phyloP scores from a whole-genome alignment of 495 filamentous ascomycete species.

The Penicillium ucsense region DNA sequence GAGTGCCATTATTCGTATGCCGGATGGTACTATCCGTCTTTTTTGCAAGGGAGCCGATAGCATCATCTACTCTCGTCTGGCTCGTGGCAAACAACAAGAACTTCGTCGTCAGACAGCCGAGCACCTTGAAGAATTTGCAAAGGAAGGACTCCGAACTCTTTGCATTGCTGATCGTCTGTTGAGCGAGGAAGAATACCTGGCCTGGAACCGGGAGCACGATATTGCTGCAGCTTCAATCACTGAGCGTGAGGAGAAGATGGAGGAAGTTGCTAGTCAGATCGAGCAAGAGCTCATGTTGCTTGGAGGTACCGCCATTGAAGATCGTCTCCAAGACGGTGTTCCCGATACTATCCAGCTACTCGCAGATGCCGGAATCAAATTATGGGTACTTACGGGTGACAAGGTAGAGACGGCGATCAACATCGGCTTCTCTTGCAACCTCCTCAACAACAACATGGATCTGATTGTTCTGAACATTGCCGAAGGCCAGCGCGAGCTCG shows the following conservation, averaged over 20 bases:
- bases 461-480: constrained; percentile 82
- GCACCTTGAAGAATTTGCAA: constrained; percentile 92
- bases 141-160: constrained; percentile 89
- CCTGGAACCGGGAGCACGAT: constrained; percentile 82
- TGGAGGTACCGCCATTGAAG: constrained; percentile 96
- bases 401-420: constrained; percentile 99
- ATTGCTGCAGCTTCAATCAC: constrained; percentile 74
- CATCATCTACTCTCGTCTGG: constrained; percentile 90
- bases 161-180: constrained; percentile 87
- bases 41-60: constrained; percentile 98
- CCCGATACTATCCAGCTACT: constrained; percentile 93
- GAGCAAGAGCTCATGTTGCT: constrained; percentile 84
- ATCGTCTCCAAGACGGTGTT: constrained; percentile 93
- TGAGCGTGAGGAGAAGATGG: constrained; percentile 88
- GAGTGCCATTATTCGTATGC: constrained; percentile 97
- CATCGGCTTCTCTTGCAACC: constrained; percentile 98
- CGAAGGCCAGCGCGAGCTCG: constrained; percentile 56
- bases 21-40: constrained; percentile 80
- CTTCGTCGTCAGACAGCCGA: constrained; percentile 77
- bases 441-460: constrained; percentile 96
- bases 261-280: constrained; percentile 79
- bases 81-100: constrained; percentile 73
- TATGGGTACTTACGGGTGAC: constrained; percentile 99
- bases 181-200: constrained; percentile 74
- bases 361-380: constrained; percentile 90